Conservation (phyloP, 164 flowering plant species). For the Houttuynia cordata region DNA sequence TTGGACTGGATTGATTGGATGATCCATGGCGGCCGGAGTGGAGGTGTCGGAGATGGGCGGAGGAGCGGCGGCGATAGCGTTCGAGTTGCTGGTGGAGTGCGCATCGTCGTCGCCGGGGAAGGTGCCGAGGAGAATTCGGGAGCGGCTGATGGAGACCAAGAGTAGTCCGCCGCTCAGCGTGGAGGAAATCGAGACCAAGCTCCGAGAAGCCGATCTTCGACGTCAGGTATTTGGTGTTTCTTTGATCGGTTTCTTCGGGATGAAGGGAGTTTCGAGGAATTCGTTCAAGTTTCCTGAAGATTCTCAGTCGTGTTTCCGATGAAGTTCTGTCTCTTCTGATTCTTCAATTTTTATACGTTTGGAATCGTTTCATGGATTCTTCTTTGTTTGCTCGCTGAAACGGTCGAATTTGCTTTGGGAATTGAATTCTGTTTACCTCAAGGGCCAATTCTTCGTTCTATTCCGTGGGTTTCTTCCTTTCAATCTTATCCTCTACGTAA, state of each 20-base stretch:
- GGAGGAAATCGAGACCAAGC: conserved; percentile 84
- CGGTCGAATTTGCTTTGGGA: neutral
- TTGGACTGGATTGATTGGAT: neutral
- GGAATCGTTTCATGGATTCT: neutral
- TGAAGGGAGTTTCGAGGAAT: too few species aligned
- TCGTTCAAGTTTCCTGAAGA: too few species aligned
- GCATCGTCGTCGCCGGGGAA: conserved; percentile 30
- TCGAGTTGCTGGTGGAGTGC: conserved; percentile 36
- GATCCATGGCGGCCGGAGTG: conserved; percentile 19
- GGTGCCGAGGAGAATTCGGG: conserved; percentile 47
- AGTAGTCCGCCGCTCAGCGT: conserved; percentile 33
- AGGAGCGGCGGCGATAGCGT: conserved; percentile 20
- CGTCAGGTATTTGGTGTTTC: conserved; percentile 42
- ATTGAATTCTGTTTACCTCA: neutral
- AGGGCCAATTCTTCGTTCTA: too few species aligned
- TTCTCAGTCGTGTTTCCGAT: too few species aligned
- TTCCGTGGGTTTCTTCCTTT: too few species aligned
- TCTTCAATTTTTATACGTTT: neutral
- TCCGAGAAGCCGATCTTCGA: conserved; percentile 76
- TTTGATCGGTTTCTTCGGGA: neutral
- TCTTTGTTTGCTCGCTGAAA: conserved; percentile 1
- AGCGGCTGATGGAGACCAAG: conserved; percentile 41
- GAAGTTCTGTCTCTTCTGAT: neutral
- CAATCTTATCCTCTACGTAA: too few species aligned
- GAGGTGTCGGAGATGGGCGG: conserved; percentile 29